Evolutionary conservation across 2,329 filamentous ascomycete genomes (phyloP).

Genomic region (Curvularia spicifera): DNA sequence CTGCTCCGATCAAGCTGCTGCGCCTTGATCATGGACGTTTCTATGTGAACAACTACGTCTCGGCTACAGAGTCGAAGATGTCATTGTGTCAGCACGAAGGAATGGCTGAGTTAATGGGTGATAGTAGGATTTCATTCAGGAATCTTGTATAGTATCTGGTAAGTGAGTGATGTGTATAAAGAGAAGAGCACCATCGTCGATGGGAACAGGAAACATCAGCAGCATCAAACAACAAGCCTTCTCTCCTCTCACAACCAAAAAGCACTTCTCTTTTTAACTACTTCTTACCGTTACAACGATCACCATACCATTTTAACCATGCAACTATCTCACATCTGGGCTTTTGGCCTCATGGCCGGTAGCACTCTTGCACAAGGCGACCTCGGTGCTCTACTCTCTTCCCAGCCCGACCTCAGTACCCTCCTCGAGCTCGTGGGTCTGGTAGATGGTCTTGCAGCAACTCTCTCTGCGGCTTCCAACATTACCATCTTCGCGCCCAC

Average conservation of each 20-base stretch:
- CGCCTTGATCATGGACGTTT: slow-evolving; percentile 1
- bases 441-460: slow-evolving; percentile 48
- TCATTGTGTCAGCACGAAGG: slow-evolving; percentile 9
- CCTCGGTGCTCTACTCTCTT: slow-evolving; percentile 41
- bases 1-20: background rate
- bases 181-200: background rate
- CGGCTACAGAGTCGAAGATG: slow-evolving; percentile 13
- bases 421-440: slow-evolving; percentile 47
- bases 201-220: background rate
- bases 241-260: background rate
- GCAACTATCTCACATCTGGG: slow-evolving; percentile 27
- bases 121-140: background rate
- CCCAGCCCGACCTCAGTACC: slow-evolving; percentile 42
- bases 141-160: background rate
- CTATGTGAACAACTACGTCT: background rate
- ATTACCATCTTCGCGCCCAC: slow-evolving; percentile 64
- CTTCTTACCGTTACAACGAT: background rate
- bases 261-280: background rate
- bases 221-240: background rate
- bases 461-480: slow-evolving; percentile 53
- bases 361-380: slow-evolving; percentile 37
- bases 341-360: slow-evolving; percentile 27
- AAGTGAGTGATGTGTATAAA: background rate
- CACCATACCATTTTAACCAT: slow-evolving; percentile 16
- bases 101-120: background rate